Evolutionary conservation across 192 early-diverging fungal species (phyloP), one percentile per base, ranked within the genome.

Genomic region (Podila epicladia): DNA sequence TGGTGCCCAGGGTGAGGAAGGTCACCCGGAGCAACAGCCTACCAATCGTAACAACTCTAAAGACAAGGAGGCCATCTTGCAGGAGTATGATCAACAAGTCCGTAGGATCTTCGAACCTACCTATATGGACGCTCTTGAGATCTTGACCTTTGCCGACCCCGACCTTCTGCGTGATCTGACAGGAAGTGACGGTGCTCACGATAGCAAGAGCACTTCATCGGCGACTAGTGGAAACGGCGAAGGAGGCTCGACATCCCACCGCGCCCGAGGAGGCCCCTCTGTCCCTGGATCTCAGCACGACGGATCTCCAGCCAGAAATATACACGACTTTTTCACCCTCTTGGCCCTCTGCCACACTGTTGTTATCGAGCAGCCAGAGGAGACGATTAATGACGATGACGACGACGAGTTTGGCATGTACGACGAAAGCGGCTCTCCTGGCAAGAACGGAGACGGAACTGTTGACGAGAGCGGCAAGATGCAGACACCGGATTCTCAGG

Each of bases 271-370:
- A 17, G 31, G n/a, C 11, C 53, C n/a, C 55, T 22, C 26, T 22
- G 12, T 31, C 1, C 2, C 22, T 11, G 57, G 28, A 29, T 45
- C 51, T 33, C 64, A 71, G 12, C 66, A 72, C 41, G 82, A 78
- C 57, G 80, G 64, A 17, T 82, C 70, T 32, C 89, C 92, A 20
- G 86, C 90, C 9, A 84, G 87, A 15, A 89, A 88, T 12, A 86
- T 96, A 37, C 82, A 86, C 24, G 94, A 97, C 70, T 99, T 98
- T 65, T 94, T 97, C 76, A 93, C 90, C 4, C 85, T 96, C 26
- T 82, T 99, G 26, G 93, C 96, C 15, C 86, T 98, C 0, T 99
- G 97, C 77, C 97, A 99, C 82, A 98, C 98, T 1, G 97, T 97
- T 1, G 87, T 99, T 12, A 92, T 97, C 1, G 97, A 98, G 33